These are phyloP conservation scores for Fusarium tjaetaba DNA, from an alignment of 2,329 filamentous ascomycete genomes.

Conservation along the genomic window DNA sequence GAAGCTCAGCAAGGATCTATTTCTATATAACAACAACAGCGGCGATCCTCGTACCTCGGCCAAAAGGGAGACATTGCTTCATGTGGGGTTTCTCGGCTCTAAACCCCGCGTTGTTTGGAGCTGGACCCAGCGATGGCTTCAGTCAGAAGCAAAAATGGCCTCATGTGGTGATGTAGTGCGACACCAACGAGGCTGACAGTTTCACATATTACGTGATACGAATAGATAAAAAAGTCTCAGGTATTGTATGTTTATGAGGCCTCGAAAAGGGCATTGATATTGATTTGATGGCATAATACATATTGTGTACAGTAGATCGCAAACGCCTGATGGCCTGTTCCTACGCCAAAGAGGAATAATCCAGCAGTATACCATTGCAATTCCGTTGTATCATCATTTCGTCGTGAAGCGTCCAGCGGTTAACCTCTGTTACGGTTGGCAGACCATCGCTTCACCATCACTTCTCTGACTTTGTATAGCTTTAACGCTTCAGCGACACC, in stretches of 20 bases:
- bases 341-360: not conserved
- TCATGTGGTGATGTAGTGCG: not conserved
- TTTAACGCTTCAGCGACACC: constrained; percentile 72
- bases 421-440: constrained; percentile 73
- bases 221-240: not conserved
- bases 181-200: not conserved
- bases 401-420: not conserved
- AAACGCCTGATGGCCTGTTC: constrained; percentile 27
- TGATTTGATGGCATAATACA: constrained; percentile 11
- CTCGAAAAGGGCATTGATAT: not conserved
- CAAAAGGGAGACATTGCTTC: constrained; percentile 36
- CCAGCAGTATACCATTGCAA: constrained; percentile 7
- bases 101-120: constrained; percentile 40
- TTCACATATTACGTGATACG: not conserved
- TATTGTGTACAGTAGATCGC: constrained; percentile 3
- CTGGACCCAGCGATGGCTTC: constrained; percentile 29
- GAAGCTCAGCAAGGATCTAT: not conserved
- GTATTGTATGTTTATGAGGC: not conserved
- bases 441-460: constrained; percentile 84
- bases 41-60: constrained; percentile 37
- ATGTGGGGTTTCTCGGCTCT: constrained; percentile 38
- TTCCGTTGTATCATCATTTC: not conserved
- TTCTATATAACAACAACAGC: not conserved
- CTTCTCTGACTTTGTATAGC: constrained; percentile 80
- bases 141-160: constrained; percentile 25